A percentile compares a stretch with the other conserved stretches of the same genome.
Conservation (phyloP, 257 asterid species). For the Orobanche coerulescens region DNA sequence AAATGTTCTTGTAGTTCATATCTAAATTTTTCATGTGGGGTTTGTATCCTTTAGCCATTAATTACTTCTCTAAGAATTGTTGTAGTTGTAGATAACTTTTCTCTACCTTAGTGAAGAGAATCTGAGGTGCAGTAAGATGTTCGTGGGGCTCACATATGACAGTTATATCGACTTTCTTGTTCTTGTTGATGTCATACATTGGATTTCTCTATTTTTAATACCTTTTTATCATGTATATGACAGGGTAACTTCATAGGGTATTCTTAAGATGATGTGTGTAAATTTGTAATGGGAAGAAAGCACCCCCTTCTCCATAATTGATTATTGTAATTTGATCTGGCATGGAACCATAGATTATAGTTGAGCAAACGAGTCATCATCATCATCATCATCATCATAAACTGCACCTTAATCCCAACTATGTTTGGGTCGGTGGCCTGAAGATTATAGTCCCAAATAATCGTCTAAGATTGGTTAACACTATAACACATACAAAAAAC, state of each 20-base stretch:
- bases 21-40: neutral
- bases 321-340: neutral
- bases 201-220: neutral
- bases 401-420: no score
- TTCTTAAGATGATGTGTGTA: neutral
- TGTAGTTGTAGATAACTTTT: neutral
- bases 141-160: neutral
- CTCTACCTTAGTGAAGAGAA: neutral
- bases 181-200: neutral
- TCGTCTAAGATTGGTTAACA: no score
- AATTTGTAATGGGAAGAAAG: neutral
- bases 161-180: neutral
- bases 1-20: neutral
- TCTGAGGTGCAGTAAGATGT: neutral
- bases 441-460: no score
- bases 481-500: no score
- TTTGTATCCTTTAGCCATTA: neutral
- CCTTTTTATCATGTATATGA: neutral
- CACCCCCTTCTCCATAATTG: neutral
- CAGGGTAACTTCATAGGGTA: neutral
- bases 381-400: no score
- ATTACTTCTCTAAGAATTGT: neutral
- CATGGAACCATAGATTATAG: neutral
- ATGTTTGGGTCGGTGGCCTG: no score
- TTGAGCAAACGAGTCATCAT: no score